Base-by-base conservation (phyloP, 2,329 filamentous ascomycete genomes). In the Trichoderma asperellum region DNA sequence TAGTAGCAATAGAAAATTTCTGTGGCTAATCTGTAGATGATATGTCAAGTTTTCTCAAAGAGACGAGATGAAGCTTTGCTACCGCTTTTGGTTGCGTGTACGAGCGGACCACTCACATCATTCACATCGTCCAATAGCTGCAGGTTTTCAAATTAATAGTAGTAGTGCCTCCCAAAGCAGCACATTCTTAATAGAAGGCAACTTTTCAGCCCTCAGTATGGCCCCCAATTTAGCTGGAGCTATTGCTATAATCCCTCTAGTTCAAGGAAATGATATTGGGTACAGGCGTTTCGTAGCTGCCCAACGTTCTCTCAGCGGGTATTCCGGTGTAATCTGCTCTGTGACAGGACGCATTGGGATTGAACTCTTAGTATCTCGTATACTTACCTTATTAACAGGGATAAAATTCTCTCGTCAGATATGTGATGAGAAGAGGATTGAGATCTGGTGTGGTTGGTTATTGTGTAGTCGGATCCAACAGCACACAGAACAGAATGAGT, bases 41-140 rank as follows among this genome's bases (percentile, higher is more conserved):
- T 56, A 67, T 2, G 70, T 73, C 72, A 72, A 57, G 68, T 72
- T 72, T 56, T 66, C 40, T 40, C 32, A 18, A 21, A 14, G 27
- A 47, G 35, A 70, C 52, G 52, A 53, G 43, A 68, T 68, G 55
- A 7, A 35, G 34, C 37, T 35, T 27, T 66, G 63, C n/a, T 24
- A 12, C n/a, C 49, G 27, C n/a, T 43, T n/a, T 3, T 34, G 12
- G 27, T 27, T 16, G 24, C 52, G 5, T 55, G 34, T 64, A 24
- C 49, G 61, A 64, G 49, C 2, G 47, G 47, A 49, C 47, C 47
- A 49, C 21, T 49, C 21, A 49, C n/a, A 49, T 49, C 21, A 5
- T 11, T 49, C 43, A 24, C 47, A 11, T 49, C 10, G 18, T 49
- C 21, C 16, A 32, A 16, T n/a, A 43, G 35, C 24, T 12, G 16